Conservation (phyloP, 306 rosid species). For the Arachis stenosperma region DNA sequence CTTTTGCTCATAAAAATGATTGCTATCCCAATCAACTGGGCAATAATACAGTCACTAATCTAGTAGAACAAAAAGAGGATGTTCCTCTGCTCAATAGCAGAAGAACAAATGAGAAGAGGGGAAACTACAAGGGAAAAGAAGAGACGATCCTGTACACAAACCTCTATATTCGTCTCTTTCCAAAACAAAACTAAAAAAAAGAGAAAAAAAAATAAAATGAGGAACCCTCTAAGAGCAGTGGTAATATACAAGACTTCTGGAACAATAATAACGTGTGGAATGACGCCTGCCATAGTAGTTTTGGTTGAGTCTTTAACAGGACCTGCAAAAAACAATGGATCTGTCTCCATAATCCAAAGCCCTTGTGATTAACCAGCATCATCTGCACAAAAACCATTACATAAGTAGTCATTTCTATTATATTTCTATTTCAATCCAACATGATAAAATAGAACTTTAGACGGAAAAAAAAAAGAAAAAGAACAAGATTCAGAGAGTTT, state of each 20-base stretch:
- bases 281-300: constrained; percentile 54
- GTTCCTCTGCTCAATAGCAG: constrained; percentile 56
- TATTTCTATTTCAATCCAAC: background rate
- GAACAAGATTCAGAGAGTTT: background rate
- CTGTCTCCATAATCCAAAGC: constrained; percentile 55
- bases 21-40: constrained; percentile 64
- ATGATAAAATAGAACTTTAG: background rate
- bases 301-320: constrained; percentile 51
- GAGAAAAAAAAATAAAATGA: constrained; percentile 27
- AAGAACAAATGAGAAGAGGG: constrained; percentile 40
- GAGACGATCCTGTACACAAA: constrained; percentile 93
- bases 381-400: constrained; percentile 57
- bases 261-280: constrained; percentile 47
- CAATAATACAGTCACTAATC: constrained; percentile 79
- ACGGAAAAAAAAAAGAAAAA: constrained; percentile 1
- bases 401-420: constrained; percentile 33
- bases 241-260: constrained; percentile 78
- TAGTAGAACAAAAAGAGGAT: constrained; percentile 56
- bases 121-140: constrained; percentile 51
- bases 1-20: constrained; percentile 74
- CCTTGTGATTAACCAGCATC: constrained; percentile 67
- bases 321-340: constrained; percentile 54
- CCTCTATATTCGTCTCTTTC: constrained; percentile 87
- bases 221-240: constrained; percentile 62
- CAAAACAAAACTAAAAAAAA: constrained; percentile 6